Conservation (phyloP, 257 asterid species). For the Solanum tarapatanum region DNA sequence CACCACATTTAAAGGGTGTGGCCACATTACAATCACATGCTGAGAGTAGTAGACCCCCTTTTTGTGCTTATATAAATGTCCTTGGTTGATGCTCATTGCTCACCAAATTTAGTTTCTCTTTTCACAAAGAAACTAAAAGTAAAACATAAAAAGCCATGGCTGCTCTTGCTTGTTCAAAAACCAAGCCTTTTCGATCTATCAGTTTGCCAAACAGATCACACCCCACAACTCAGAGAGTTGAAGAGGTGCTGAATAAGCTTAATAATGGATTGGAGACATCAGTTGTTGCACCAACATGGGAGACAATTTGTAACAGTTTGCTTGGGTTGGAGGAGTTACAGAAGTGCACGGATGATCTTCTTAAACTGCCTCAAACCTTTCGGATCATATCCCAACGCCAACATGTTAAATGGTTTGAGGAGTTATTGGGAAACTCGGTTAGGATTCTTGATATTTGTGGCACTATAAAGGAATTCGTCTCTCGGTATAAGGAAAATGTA, state of each 20-base stretch:
- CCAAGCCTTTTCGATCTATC: conserved; percentile 1
- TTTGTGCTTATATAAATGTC: not conserved
- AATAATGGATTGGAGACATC: not conserved
- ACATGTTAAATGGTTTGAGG: conserved; percentile 9
- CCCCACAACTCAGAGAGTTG: not conserved
- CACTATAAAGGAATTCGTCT: conserved; percentile 1
- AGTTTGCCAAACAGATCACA: conserved; percentile 8
- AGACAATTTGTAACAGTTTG: not conserved
- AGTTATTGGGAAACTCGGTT: conserved; percentile 8
- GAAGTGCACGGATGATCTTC: conserved; percentile 14
- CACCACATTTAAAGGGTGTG: not conserved
- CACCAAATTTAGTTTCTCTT: not conserved
- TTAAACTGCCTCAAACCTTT: conserved; percentile 11
- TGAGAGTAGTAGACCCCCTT: not conserved
- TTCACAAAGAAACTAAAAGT: not conserved
- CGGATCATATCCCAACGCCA: not conserved
- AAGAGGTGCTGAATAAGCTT: not conserved
- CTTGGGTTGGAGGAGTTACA: conserved; percentile 9
- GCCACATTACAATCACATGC: conserved; percentile 1
- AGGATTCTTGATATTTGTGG: conserved; percentile 15
- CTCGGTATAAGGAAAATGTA: conserved; percentile 8
- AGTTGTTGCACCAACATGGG: not conserved
- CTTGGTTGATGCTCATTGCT: not conserved
- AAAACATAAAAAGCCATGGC: not conserved
- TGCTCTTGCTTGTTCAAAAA: conserved; percentile 6